Base-by-base conservation (phyloP, 2,329 filamentous ascomycete genomes). In the Tolypocladium inflatum region DNA sequence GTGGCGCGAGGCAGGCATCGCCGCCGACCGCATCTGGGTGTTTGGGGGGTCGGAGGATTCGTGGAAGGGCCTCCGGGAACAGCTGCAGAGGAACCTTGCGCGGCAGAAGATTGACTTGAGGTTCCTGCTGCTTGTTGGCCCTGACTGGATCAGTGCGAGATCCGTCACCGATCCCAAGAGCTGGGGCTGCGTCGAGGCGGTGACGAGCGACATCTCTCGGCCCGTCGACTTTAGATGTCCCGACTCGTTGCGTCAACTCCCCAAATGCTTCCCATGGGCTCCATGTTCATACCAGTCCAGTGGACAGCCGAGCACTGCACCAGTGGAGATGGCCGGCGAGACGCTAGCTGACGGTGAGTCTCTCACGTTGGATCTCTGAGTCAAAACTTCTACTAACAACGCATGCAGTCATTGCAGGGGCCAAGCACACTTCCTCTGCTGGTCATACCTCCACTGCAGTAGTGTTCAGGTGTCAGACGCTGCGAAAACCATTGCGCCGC, bases 181-280 rank as follows among this genome's bases (percentile, higher is more conserved):
- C 4, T 70, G 66, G 67, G 56, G 57, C 1, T 70, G 67, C 4
- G 21, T 53, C 1, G 64, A 69, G 15, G 43, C 58, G 1, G 59
- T 70, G 38, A 68, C 66, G 0, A 63, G 63, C 15, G 66, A 70
- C 17, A 26, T 68, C 2, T 68, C 65, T 0, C 61, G 66, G 0
- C 55, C 63, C 0, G 66, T 66, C 0, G 64, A 68, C 38, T 70
- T 70, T 63, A 58, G 66, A 2, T 63, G 58, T 37, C 60, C 63
- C 2, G 58, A 62, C 26, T 63, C 62, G 0, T 55, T 70, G 6
- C 48, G 63, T 3, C 68, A 68, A n/a, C 30, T 70, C 0, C 48
- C 58, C 0, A 62, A 60, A 0, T 67, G 61, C 41, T 45, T 61
- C 0, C 56, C 55, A 6, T 69, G 67, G 68, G 1, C 23, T 30